These are phyloP conservation scores for Schizosaccharomyces osmophilus DNA, from an alignment of 805 yeast species.

Conservation along the genomic window DNA sequence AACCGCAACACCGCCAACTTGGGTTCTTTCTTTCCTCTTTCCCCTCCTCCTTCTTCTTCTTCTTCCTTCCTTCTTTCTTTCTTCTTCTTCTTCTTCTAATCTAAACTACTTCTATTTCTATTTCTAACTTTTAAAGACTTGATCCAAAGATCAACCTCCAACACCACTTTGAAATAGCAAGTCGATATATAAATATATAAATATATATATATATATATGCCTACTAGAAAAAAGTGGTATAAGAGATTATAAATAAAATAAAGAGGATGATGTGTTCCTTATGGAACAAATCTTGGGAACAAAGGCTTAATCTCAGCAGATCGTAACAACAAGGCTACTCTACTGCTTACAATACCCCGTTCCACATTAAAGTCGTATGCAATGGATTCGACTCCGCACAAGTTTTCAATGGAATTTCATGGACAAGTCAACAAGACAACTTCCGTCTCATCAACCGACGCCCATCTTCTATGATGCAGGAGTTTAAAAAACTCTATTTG, in stretches of 20 bases:
- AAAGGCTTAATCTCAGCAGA: conserved; percentile 24
- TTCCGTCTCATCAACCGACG: conserved; percentile 17
- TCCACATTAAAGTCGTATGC: conserved; percentile 25
- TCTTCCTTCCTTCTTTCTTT: too few relatives aligned
- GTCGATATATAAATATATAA: too few relatives aligned
- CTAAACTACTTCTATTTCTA: too few relatives aligned
- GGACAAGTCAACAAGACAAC: conserved; percentile 19
- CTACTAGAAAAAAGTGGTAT: too few relatives aligned
- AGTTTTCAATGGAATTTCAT: conserved; percentile 21
- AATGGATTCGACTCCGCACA: conserved; percentile 25
- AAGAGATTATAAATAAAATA: not conserved
- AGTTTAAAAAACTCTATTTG: conserved; percentile 13
- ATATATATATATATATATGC: too few relatives aligned
- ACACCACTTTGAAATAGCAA: too few relatives aligned
- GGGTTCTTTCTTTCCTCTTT: too few relatives aligned
- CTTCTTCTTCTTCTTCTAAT: too few relatives aligned
- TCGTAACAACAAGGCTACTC: conserved; percentile 32
- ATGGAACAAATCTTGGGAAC: conserved; percentile 1
- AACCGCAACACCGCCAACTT: too few relatives aligned
- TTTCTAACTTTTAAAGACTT: too few relatives aligned
- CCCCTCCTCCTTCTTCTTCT: too few relatives aligned
- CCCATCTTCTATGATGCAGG: conserved; percentile 21
- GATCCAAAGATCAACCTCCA: too few relatives aligned
- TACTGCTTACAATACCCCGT: conserved; percentile 26
- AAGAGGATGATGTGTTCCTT: conserved; percentile 4